phyloP scores from a whole-genome alignment of 2,329 filamentous ascomycete genomes.

The Trichoderma citrinoviride region DNA sequence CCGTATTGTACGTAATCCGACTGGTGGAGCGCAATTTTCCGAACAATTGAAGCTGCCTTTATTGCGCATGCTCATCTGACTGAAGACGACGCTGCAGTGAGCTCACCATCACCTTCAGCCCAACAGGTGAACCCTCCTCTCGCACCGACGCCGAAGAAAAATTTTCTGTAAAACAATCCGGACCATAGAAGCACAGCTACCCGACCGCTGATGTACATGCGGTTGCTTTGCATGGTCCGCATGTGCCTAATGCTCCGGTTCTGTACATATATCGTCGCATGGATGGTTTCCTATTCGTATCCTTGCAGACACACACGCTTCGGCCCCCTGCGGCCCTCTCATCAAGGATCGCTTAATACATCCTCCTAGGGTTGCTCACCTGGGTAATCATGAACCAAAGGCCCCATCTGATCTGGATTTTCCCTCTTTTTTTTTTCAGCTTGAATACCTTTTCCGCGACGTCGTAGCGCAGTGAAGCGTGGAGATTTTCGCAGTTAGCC shows the following conservation, averaged over 20 bases:
- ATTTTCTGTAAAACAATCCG: background rate
- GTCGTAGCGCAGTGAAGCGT: background rate
- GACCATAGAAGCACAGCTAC: conserved; percentile 1
- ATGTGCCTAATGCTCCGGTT: conserved; percentile 10
- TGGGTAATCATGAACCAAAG: background rate
- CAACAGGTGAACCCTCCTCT: background rate
- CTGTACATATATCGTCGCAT: background rate
- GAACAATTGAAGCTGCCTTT: background rate
- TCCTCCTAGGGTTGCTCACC: background rate
- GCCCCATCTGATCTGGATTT: background rate
- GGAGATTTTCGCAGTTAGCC: background rate
- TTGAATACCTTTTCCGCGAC: background rate
- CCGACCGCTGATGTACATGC: conserved; percentile 17
- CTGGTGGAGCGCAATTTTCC: conserved; percentile 21
- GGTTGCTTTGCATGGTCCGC: conserved; percentile 1
- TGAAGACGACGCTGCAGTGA: background rate
- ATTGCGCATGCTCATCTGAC: too few relatives aligned
- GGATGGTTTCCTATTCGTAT: background rate
- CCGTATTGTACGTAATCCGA: background rate
- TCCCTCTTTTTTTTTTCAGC: background rate
- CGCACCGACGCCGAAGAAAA: background rate
- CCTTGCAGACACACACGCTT: background rate
- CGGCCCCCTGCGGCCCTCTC: background rate
- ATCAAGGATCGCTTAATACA: background rate
- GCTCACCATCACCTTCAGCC: background rate